Base-by-base conservation (phyloP, 495 filamentous ascomycete species). In the Chaetomium cochliodes region DNA sequence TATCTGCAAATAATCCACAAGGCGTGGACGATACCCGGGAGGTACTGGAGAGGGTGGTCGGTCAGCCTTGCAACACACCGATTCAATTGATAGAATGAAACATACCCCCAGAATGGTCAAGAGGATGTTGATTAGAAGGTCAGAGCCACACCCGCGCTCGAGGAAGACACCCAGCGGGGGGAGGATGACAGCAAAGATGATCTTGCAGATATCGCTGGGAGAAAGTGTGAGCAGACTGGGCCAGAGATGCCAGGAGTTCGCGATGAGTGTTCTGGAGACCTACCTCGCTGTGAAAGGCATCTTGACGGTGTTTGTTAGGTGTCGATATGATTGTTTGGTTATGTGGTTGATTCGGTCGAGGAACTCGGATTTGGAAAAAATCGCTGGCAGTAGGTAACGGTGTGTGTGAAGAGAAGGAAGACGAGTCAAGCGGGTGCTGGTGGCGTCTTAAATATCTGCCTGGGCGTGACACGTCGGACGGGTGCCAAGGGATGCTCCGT, bases 81-180 rank as follows among this genome's bases (percentile, higher is more conserved):
- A 15, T 39, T 50, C 44, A 42, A 51, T 37, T 3, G 37, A 23
- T 3, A 56, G 53, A 23, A 37, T 12, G 33, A 18, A 26, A 88
- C 83, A 72, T 87, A 92, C 73, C 63, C 88, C 89, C 70, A 96
- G 83, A 70, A 92, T 84, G 50, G 93, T 96, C 72, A 97, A 82
- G 67, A 88, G 84, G 81, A 97, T 91, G 82, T 97, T 97, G 86
- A 98, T 92, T 69, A 92, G 78, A 63, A 98, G 77, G 75, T 96
- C 92, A 59, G 87, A 84, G 72, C 89, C 89, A 80, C 93, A 97
- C 71, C 92, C 92, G 57, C 87, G 85, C 81, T 96, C 90, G 65
- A 93, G 86, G 83, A 93, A 93, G 72, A 93, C 92, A 74, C 92
- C 92, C 46, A 96, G 83, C 74, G 92, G 92, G 44, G 92, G 92